These are phyloP conservation scores for Trametes villosa DNA, from an alignment of 768 basidiomycete genomes.

Conservation along the genomic window DNA sequence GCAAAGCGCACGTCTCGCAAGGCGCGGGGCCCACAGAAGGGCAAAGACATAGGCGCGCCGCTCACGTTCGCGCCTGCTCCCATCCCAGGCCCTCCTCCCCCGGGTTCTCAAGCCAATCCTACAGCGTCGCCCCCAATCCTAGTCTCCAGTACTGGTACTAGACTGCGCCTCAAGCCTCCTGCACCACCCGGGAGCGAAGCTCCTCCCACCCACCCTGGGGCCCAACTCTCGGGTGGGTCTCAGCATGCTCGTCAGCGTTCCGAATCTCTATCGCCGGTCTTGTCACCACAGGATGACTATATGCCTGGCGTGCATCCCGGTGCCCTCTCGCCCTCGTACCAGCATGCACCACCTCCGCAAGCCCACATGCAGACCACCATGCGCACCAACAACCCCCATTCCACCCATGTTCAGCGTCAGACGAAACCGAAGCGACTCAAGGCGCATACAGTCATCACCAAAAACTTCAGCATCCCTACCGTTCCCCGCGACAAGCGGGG, in stretches of 20 bases:
- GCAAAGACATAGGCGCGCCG: constrained; percentile 42
- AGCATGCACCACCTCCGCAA: constrained; percentile 26
- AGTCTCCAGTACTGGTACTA: constrained; percentile 52
- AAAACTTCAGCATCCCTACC: constrained; percentile 76
- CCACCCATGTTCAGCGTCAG: constrained; percentile 41
- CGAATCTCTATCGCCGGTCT: constrained; percentile 38
- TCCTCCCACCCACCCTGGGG: constrained; percentile 24
- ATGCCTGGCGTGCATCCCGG: constrained; percentile 24
- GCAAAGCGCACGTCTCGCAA: constrained; percentile 38
- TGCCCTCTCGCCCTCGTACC: constrained; percentile 27
- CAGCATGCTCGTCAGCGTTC: constrained; percentile 23
- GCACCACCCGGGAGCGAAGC: constrained; percentile 32
- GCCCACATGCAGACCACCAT: constrained; percentile 38
- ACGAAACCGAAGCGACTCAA: constrained; percentile 80
- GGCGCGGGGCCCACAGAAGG: constrained; percentile 41
- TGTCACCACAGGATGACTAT: constrained; percentile 42
- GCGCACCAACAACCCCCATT: constrained; percentile 35
- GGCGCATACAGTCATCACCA: constrained; percentile 79
- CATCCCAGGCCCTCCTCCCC: constrained; percentile 13
- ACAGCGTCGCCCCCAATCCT: constrained; percentile 33
- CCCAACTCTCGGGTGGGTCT: constrained; percentile 21
- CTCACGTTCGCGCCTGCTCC: constrained; percentile 29
- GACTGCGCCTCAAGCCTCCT: constrained; percentile 54
- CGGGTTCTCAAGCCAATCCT: background rate
- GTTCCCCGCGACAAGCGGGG: constrained; percentile 76